Evolutionary conservation across 345 rosid species (phyloP), one percentile per base, ranked within the genome.

Genomic region (Durio zibethinus): DNA sequence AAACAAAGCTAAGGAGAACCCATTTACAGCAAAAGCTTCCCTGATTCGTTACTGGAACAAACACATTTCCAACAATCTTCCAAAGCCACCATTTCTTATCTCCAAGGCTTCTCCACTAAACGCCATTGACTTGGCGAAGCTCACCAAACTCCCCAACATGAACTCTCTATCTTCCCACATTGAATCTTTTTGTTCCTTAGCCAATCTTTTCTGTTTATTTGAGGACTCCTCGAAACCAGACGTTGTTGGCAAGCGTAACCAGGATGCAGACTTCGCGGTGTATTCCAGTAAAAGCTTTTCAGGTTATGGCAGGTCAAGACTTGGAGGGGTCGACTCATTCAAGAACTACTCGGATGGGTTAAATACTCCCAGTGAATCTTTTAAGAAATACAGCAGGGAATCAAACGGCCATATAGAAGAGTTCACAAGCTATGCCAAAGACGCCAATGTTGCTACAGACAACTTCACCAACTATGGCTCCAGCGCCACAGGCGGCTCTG

Each of bases 1-100:
- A 7, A 52, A 12, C 8, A 16, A n/a, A 23, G 38, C 31, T 4
- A 60, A n/a, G 45, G 80, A 67, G 67, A 88, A 86, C 83, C 98
- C 98, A 5, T 88, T 93, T 59, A 87, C 95, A 4, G 88, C 97
- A 0, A 91, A 59, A 83, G 97, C 99, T 0, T 85, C 90, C 42
- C 76, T 90, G 77, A 48, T 90, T 54, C 98, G 99, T 11, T 92
- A 96, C 86, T 96, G 98, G 98, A 89, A 87, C 87, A 82, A 81
- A 47, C 94, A 84, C 53, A 85, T 96, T 82, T 79, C 77, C 31
- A 76, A 29, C 80, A 29, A 66, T 52, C 76, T 83, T 16, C 85
- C 90, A 0, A 85, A 83, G 57, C 88, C 97, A 4, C 31, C 74
- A 10, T 91, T 93, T 77, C 84, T 96, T 65, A 79, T 91, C 84